Evolutionary conservation across 225 moss, liverwort and hornwort genomes (phyloP).

Genomic region (Polytrichum formosum): DNA sequence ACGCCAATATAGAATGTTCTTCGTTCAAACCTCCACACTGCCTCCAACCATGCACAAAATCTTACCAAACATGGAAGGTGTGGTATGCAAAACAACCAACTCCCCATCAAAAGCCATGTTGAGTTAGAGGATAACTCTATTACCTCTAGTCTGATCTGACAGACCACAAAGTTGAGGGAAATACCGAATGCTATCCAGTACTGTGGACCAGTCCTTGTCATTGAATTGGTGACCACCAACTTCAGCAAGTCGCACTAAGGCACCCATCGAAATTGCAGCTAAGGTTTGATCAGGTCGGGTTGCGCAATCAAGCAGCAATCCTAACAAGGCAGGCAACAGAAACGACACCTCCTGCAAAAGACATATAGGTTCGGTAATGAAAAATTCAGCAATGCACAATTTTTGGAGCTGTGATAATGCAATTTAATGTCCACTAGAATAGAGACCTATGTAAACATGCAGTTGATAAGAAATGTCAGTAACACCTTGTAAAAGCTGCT

Average conservation of each 20-base stretch:
- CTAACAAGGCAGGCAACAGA: constrained; percentile 89
- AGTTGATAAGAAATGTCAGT: background rate
- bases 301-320: constrained; percentile 95
- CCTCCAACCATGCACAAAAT: no score
- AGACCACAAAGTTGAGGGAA: background rate
- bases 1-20: no score
- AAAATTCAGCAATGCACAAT: no score
- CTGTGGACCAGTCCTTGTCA: constrained; percentile 90
- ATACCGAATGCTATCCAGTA: constrained; percentile 92
- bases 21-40: no score
- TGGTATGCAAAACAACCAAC: no score
- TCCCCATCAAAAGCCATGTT: no score
- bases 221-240: constrained; percentile 94
- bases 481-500: constrained; percentile 98
- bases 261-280: constrained; percentile 97
- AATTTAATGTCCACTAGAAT: no score
- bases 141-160: no score
- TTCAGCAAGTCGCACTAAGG: constrained; percentile 94
- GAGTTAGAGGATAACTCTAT: no score
- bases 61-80: no score
- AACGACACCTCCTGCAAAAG: constrained; percentile 88
- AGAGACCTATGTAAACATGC: background rate
- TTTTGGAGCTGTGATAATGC: no score
- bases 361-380: no score
- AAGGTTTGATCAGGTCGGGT: constrained; percentile 97